A percentile compares a stretch with the other conserved stretches of the same genome.
These are phyloP conservation scores for Hondaea fermentalgiana DNA, from an alignment of 108 stramenopile genomes.

Conservation along the genomic window DNA sequence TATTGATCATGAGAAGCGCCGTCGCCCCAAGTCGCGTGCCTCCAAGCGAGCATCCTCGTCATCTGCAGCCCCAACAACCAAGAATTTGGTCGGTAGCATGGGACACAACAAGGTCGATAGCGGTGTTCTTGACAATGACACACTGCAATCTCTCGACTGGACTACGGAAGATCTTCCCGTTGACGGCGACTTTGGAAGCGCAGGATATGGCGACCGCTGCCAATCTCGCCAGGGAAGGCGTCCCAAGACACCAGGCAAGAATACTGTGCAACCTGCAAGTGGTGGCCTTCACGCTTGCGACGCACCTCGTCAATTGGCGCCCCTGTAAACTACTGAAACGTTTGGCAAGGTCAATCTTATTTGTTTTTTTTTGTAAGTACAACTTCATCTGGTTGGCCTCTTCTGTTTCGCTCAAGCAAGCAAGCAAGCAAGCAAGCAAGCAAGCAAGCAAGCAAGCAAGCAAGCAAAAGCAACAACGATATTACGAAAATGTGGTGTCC, in stretches of 20 bases:
- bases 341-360: no score
- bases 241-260: not conserved
- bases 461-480: no score
- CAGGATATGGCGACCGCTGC: not conserved
- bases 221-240: not conserved
- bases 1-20: no score
- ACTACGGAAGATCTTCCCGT: not conserved
- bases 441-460: no score
- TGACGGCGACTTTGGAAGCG: not conserved
- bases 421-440: no score
- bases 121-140: no score
- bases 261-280: not conserved
- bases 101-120: no score
- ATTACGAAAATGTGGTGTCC: no score
- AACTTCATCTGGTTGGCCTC: not conserved
- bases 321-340: not conserved
- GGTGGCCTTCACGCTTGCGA: not conserved
- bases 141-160: not conserved
- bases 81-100: no score
- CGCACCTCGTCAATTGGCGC: not conserved
- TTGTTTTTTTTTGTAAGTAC: not conserved
- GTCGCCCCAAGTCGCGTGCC: no score
- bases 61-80: not conserved
- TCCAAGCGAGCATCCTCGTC: no score
- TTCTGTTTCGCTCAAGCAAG: not conserved